Conservation (phyloP, 2,329 filamentous ascomycete genomes). For the Tolypocladium ovalisporum region DNA sequence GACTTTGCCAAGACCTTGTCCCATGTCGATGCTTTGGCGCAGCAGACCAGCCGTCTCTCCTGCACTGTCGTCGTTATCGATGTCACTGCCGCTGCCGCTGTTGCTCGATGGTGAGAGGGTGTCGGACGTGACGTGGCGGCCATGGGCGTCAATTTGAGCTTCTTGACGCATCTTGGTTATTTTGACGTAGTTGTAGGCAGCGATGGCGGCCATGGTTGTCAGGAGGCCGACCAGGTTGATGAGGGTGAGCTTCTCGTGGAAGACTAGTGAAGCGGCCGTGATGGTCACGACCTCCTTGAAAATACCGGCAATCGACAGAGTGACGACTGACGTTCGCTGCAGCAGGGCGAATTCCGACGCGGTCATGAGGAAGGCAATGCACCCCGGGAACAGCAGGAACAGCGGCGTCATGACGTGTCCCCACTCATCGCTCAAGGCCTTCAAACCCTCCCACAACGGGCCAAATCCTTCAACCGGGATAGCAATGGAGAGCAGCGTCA, state of each 20-base stretch:
- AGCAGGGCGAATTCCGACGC: conserved; percentile 90
- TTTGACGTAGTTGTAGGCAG: conserved; percentile 89
- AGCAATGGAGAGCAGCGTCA: conserved; percentile 68
- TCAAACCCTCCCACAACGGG: conserved; percentile 55
- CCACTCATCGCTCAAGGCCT: conserved; percentile 52
- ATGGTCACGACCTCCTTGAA: conserved; percentile 99
- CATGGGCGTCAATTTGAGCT: conserved; percentile 44
- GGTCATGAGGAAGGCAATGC: conserved; percentile 93
- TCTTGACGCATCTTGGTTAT: conserved; percentile 79
- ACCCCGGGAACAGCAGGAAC: conserved; percentile 80
- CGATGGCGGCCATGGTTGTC: conserved; percentile 82
- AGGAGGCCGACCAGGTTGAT: conserved; percentile 81
- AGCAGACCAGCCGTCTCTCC: conserved; percentile 37
- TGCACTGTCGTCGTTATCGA: conserved; percentile 29
- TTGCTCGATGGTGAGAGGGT: conserved; percentile 23
- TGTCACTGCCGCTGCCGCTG: conserved; percentile 27
- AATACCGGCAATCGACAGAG: conserved; percentile 90
- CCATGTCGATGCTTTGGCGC: conserved; percentile 23
- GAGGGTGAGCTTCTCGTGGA: conserved; percentile 75
- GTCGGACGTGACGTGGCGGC: conserved; percentile 22
- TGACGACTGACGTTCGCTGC: conserved; percentile 91
- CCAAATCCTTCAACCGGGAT: conserved; percentile 74
- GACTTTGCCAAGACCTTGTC: conserved; percentile 20
- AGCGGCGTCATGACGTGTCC: conserved; percentile 55
- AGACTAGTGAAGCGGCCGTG: conserved; percentile 73